phyloP scores from a whole-genome alignment of 2,329 filamentous ascomycete species.

The Ophiocordyceps sinensis region DNA sequence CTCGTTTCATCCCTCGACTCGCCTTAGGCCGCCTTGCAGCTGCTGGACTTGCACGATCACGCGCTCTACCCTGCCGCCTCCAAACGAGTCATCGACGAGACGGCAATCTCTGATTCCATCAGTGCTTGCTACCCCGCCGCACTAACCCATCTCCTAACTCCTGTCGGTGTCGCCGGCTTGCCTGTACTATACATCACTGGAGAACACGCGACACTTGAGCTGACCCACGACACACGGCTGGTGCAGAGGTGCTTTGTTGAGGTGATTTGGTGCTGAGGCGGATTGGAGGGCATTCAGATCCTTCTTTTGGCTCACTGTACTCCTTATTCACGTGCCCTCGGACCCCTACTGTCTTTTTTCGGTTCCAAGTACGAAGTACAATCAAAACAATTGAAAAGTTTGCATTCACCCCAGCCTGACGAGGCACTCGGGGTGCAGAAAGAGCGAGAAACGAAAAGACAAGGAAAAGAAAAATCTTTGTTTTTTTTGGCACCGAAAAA shows the following conservation, averaged over 20 bases:
- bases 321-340: constrained; percentile 22
- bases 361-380: constrained; percentile 30
- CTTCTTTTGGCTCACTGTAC: constrained; percentile 24
- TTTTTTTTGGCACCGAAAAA: constrained; percentile 5
- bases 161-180: background rate
- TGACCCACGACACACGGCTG: constrained; percentile 16
- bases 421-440: constrained; percentile 6
- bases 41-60: no score
- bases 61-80: no score
- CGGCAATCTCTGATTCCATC: no score
- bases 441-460: constrained; percentile 11
- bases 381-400: constrained; percentile 39
- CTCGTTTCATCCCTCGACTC: no score
- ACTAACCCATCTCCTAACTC: no score
- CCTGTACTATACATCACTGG: constrained; percentile 5
- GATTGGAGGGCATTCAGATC: constrained; percentile 17
- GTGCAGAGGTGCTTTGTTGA: constrained; percentile 6
- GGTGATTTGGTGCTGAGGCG: constrained; percentile 22
- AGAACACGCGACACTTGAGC: constrained; percentile 4
- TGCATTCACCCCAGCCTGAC: constrained; percentile 20
- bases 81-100: no score
- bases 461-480: constrained; percentile 1
- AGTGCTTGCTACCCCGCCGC: no score
- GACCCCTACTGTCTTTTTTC: constrained; percentile 17
- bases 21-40: no score